phyloP scores from a whole-genome alignment of 23 red algal genomes.

The Chondrus crispus region DNA sequence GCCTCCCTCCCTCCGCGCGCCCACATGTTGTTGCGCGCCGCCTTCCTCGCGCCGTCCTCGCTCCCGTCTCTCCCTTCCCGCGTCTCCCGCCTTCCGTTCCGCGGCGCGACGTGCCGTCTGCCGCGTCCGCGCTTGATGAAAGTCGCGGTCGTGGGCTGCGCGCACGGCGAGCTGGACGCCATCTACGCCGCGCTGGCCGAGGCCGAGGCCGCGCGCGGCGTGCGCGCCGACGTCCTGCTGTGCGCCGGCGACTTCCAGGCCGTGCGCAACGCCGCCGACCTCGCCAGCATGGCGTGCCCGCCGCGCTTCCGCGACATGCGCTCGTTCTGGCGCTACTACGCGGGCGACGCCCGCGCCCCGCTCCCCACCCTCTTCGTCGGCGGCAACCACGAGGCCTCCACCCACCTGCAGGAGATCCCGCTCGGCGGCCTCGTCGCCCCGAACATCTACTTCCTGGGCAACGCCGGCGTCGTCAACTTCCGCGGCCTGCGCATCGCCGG shows the following conservation, averaged over 20 bases:
- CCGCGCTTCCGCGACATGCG: slow-evolving; percentile 61
- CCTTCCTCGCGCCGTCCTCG: too few relatives aligned
- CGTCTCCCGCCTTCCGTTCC: too few relatives aligned
- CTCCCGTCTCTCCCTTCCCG: too few relatives aligned
- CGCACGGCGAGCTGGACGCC: slow-evolving; percentile 83
- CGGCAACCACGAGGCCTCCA: slow-evolving; percentile 95
- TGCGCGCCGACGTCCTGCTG: slow-evolving; percentile 61
- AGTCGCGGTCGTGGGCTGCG: slow-evolving; percentile 84
- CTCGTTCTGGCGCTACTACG: slow-evolving; percentile 81
- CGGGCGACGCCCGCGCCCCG: slow-evolving; percentile 62
- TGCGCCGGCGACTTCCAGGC: slow-evolving; percentile 95
- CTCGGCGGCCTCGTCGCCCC: slow-evolving; percentile 92
- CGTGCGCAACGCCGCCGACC: slow-evolving; percentile 77
- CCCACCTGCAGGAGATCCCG: slow-evolving; percentile 80
- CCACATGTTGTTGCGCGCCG: too few relatives aligned
- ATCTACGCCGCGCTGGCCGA: slow-evolving; percentile 75
- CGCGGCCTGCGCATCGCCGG: slow-evolving; percentile 76
- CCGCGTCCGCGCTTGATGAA: too few relatives aligned
- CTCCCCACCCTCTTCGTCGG: slow-evolving; percentile 90
- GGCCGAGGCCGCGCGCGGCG: neutral
- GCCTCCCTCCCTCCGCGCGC: too few relatives aligned
- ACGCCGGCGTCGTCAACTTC: slow-evolving; percentile 73
- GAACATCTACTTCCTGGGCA: slow-evolving; percentile 91
- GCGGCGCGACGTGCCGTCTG: too few relatives aligned
- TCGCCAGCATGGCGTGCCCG: slow-evolving; percentile 75